Evolutionary conservation across 805 yeast genomes (phyloP).

Genomic region (Wickerhamomyces canadensis): DNA sequence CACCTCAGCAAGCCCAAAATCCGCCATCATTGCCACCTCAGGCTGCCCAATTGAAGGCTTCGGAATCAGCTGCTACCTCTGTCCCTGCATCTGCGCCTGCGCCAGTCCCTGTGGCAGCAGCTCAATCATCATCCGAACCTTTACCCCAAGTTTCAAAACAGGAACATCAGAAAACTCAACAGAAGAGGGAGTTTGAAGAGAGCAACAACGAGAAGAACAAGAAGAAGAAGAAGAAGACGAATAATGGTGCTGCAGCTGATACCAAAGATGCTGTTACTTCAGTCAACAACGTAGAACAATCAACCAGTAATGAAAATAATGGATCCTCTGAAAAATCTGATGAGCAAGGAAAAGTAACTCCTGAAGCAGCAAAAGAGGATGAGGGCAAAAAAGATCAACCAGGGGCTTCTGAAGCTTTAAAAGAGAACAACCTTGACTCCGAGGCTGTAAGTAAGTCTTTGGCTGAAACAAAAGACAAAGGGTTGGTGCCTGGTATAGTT

Average conservation of each 20-base stretch:
- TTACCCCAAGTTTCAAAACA: conserved; percentile 1
- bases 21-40: conserved; percentile 6
- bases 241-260: conserved; percentile 1
- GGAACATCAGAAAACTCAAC: conserved; percentile 1
- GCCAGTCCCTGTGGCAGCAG: too few relatives aligned
- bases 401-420: not conserved
- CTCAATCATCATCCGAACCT: not conserved
- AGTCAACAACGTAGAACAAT: not conserved
- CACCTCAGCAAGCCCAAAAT: conserved; percentile 9
- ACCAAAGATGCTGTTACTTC: too few relatives aligned
- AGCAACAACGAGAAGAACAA: conserved; percentile 2
- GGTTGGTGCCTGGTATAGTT: not conserved
- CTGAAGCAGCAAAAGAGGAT: not conserved
- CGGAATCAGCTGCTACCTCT: too few relatives aligned
- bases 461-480: conserved; percentile 3
- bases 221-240: conserved; percentile 7
- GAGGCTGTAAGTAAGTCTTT: too few relatives aligned
- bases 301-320: not conserved
- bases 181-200: conserved; percentile 10
- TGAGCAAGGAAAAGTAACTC: too few relatives aligned
- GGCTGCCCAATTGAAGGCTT: not conserved
- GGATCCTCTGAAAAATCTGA: not conserved
- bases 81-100: too few relatives aligned
- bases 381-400: conserved; percentile 1
- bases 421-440: too few relatives aligned